phyloP scores from a whole-genome alignment of 768 basidiomycete species.

The Termitomyces sp. region DNA sequence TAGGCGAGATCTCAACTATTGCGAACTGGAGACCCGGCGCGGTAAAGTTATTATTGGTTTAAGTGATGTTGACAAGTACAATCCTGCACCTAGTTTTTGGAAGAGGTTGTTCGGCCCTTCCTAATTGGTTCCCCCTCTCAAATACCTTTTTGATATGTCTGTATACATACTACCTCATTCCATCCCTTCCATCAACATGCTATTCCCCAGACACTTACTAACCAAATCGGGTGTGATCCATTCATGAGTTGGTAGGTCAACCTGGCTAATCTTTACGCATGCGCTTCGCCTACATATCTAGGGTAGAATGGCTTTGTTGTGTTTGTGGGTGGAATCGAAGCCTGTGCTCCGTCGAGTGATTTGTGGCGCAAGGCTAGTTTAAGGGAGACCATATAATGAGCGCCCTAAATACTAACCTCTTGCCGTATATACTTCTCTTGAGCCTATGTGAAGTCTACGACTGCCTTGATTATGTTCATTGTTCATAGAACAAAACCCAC shows the following conservation, averaged over 20 bases:
- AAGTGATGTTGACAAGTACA: conserved; percentile 31
- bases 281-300: too few species aligned
- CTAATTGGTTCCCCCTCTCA: neutral
- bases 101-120: conserved; percentile 20
- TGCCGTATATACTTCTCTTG: neutral
- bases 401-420: neutral
- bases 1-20: conserved; percentile 28
- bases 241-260: neutral
- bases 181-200: neutral
- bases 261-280: too few species aligned
- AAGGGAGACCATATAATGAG: neutral
- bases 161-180: neutral
- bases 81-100: conserved; percentile 31
- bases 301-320: neutral
- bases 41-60: conserved; percentile 40
- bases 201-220: neutral
- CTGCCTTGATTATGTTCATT: neutral
- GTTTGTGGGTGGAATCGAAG: neutral
- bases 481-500: too few species aligned
- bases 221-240: neutral
- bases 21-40: conserved; percentile 27
- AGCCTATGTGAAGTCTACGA: neutral
- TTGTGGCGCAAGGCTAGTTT: neutral
- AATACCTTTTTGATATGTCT: neutral
- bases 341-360: neutral